Base-by-base conservation (phyloP, 129 eudicot genomes). In the Erigeron canadensis region DNA sequence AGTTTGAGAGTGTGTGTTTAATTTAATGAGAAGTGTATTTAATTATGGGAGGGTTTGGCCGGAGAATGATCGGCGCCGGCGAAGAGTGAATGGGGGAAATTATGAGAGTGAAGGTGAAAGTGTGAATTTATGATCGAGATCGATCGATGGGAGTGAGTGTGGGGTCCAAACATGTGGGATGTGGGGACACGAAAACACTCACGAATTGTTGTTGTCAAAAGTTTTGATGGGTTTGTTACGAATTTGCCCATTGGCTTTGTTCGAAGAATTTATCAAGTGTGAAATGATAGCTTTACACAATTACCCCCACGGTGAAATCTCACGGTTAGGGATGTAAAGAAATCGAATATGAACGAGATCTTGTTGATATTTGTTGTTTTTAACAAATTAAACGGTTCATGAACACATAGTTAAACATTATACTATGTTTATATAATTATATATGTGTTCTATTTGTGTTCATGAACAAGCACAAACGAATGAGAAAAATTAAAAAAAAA, bases 161-260 rank as follows among this genome's bases (percentile, higher is more conserved):
- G 78, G 42, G 74, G 70, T 70, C 53, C 60, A 68, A 6, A 17
- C 69, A 61, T 74, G 71, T 50, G 62, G 71, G 44, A 5, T 42
- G 71, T 63, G 72, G 78, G 65, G 65, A 57, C 73, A 54, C 3
- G 10, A 23, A 63, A 53, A 73, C 58, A 54, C 67, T 65, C 46
- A 55, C 59, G 79, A 75, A 9, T 67, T 75, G 68, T 73, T 48
- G 51, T 75, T 45, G 60, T 55, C 79, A 65, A 75, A 75, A n/a
- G 79, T 47, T n/a, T n/a, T 75, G 65, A 10, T 55, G 43, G 43
- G 55, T 23, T 13, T 46, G 15, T 75, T 56, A 43, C 73, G 28
- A 50, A 63, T 42, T 54, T 75, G 72, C 72, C 72, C 73, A 65
- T 45, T 58, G 70, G 68, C 40, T 46, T 38, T 73, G 39, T 7